Evolutionary conservation across 176 grass and related monocot genomes (phyloP), one percentile per base, ranked within the genome.

Genomic region (Bromus sterilis): DNA sequence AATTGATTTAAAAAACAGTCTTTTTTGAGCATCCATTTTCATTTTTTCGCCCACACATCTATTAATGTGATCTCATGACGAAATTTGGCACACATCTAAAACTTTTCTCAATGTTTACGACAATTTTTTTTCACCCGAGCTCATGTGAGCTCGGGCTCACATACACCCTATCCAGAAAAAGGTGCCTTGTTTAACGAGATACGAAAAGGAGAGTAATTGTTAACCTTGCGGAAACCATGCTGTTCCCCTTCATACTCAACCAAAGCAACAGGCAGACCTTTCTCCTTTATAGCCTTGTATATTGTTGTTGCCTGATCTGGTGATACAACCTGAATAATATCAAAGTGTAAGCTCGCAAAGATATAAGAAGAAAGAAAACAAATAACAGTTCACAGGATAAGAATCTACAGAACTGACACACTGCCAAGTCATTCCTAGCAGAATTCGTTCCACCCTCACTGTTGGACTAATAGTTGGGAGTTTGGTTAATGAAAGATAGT

Each of bases 231-330:
- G 78, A 98, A 98, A 3, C 95, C 90, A 72, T 94, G 92, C 9
- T 98, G 95, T 62, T 93, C 95, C 48, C 95, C 95, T 89, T 98
- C 92, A 39, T 98, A 98, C 77, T 98, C 95, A 5, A 98, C 84
- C 84, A 98, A 91, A 78, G 90, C 92, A 85, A 98, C 95, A 71
- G 95, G 90, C 67, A 98, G 55, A 30, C 92, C 92, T 85, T 84
- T 98, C 25, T 91, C 92, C 85, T 93, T 98, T 55, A 98, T 80
- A 31, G 95, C 92, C 60, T 83, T 93, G 74, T 98, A 87, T 63
- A 98, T 98, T 59, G 84, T 89, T 94, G 31, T 84, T 61, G 95
- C 92, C 76, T 98, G 95, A 70, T 91, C 78, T 56, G 90, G 95
- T 57, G 95, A 91, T 20, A 98, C 92, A 14, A 98, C 74, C 92